These are phyloP conservation scores for Cercophora samala DNA, from an alignment of 495 filamentous ascomycete species.

Conservation along the genomic window DNA sequence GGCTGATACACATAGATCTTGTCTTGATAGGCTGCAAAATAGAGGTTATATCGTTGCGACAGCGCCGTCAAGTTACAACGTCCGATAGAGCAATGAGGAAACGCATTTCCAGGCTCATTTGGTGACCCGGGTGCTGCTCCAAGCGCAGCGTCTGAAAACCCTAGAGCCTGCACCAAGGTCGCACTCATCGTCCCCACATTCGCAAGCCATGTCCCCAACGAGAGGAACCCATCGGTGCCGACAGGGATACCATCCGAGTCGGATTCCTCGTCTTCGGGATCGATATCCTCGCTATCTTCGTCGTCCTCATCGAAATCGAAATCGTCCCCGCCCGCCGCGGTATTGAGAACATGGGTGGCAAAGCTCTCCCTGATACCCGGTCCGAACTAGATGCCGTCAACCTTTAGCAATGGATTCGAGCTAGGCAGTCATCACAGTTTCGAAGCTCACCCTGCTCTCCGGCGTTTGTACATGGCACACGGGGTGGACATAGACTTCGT, in stretches of 20 bases:
- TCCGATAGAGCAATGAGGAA: constrained; percentile 36
- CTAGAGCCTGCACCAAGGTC: too few relatives aligned
- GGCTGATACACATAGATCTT: constrained; percentile 75
- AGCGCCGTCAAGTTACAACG: constrained; percentile 50
- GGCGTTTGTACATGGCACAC: constrained; percentile 32
- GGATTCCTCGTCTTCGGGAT: constrained; percentile 21
- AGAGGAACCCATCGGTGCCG: too few relatives aligned
- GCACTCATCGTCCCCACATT: too few relatives aligned
- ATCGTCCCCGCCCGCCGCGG: constrained; percentile 11
- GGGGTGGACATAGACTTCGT: constrained; percentile 22
- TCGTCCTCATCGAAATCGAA: constrained; percentile 22
- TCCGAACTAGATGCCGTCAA: constrained; percentile 26
- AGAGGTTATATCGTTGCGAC: constrained; percentile 55
- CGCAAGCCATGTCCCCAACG: too few relatives aligned
- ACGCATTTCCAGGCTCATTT: constrained; percentile 12
- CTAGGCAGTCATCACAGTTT: background rate
- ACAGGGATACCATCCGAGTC: constrained; percentile 8
- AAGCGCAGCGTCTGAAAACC: too few relatives aligned
- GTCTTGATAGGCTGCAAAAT: constrained; percentile 71
- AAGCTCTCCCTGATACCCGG: constrained; percentile 17
- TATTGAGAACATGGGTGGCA: background rate
- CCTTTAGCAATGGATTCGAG: background rate
- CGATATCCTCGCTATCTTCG: constrained; percentile 20
- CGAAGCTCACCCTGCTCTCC: constrained; percentile 28
- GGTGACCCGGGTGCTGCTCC: too few relatives aligned